These are phyloP conservation scores for Cyclospora cayetanensis DNA, from an alignment of 169 alveolate genomes.

Conservation along the genomic window DNA sequence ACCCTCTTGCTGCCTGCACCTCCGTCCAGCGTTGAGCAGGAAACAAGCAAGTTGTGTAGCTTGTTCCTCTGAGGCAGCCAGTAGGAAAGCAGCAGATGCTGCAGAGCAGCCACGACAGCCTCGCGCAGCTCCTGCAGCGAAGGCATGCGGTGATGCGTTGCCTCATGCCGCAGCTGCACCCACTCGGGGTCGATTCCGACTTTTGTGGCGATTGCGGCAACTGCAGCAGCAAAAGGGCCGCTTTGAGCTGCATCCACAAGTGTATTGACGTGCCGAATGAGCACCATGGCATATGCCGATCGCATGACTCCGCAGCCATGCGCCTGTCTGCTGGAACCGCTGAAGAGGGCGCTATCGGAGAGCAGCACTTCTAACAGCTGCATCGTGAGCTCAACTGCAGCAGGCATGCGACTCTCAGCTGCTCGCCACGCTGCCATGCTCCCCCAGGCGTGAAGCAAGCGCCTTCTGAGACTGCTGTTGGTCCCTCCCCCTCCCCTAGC, in stretches of 20 bases:
- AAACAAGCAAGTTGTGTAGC: background rate
- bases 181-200: slow-evolving; percentile 15
- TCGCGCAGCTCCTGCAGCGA: slow-evolving; percentile 48
- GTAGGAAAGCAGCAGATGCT: slow-evolving; percentile 7
- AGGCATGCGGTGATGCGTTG: slow-evolving; percentile 63
- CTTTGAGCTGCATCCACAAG: background rate
- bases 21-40: too few species aligned
- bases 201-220: slow-evolving; percentile 44
- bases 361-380: background rate
- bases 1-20: too few species aligned
- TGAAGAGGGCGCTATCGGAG: background rate
- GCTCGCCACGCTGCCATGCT: background rate
- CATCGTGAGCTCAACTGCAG: background rate
- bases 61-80: slow-evolving; percentile 44
- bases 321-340: background rate
- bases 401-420: background rate
- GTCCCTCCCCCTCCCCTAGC: background rate
- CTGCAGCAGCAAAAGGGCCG: slow-evolving; percentile 36
- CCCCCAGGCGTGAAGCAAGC: background rate
- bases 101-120: slow-evolving; percentile 16
- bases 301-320: background rate
- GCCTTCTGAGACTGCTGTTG: background rate
- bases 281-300: slow-evolving; percentile 27
- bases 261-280: slow-evolving; percentile 34
- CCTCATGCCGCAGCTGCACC: slow-evolving; percentile 65